Base-by-base conservation (phyloP, 2,329 filamentous ascomycete species). In the Macroventuria anomochaeta region DNA sequence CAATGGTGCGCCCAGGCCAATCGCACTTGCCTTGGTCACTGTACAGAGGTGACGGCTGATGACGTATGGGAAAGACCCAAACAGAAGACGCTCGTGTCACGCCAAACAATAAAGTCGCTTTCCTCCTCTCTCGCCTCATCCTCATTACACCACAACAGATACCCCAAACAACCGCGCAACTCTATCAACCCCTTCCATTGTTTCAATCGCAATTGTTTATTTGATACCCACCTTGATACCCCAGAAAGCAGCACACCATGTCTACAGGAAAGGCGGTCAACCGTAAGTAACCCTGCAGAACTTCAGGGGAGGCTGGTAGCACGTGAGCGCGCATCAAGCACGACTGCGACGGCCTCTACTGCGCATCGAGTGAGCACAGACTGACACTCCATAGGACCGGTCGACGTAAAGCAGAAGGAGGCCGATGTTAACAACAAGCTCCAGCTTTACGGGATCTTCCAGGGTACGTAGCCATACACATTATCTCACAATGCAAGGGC, bases 371-470 rank as follows among this genome's bases (percentile, higher is more conserved):
- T 4, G 18, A 38, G 10, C 21, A 37, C 61, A 63, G 31, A 59
- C 70, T 52, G 88, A 93, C 70, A 93, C 15, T 3, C 11, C n/a
- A 4, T 41, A 67, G 64, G 64, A 65, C 90, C 91, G 26, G 88
- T 85, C 58, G 83, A 95, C 75, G 69, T 83, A 57, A 87, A 89
- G 79, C 76, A 84, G 75, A 93, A 93, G 83, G 91, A 96, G 80
- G 84, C 79, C 71, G 85, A 96, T 74, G 88, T 97, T 41, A 95
- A 95, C 77, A 86, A 87, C 74, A 99, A 99, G 81, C 87, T 99
- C 44, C 93, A 97, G 77, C 78, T 97, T 31, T 99, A 96, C 70
- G 95, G 93, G 70, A 97, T 97, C 76, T 85, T 88, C 77, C 80
- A 83, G 64, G 84, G 84, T 87, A 75, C 57, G 79, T 60, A 15